Base-by-base conservation (phyloP, 768 basidiomycete species). In the Boletus rubescentipes region DNA sequence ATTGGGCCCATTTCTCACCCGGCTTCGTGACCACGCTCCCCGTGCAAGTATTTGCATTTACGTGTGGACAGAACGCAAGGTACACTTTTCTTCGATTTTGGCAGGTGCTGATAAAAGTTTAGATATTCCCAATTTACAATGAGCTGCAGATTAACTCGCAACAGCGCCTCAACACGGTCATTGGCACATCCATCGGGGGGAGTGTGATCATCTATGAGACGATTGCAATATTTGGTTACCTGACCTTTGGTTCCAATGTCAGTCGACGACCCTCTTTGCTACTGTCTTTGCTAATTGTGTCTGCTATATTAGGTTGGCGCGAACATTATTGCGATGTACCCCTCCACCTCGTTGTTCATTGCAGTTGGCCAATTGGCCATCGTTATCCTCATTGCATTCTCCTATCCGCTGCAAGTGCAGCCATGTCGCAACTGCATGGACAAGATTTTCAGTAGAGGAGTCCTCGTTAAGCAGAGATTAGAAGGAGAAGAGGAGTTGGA, bases 291-390 rank as follows among this genome's bases (percentile, higher is more conserved):
- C 52, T 61, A 10, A 67, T 38, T 6, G 4, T 40, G 21, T 16
- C 11, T 21, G 8, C 7, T 42, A 40, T 14, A 15, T 46, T 61
- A 91, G 85, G 93, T 98, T 59, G 87, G 89, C 31, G 83, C 88
- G 36, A 97, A 98, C 72, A 89, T 98, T 62, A 91, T 98, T 60
- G 92, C 91, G 21, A 97, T 96, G 91, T 93, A 93, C 65, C 90
- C 90, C 4, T 82, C 86, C 7, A 93, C 91, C 0, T 93, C 94
- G 35, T 73, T 95, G 38, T 93, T 97, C 72, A 89, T 99, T 60
- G 93, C 96, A 31, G 64, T 95, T 53, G 96, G 96, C 9, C 93
- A 97, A 64, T 73, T 96, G 10, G 97, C 95, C 11, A 97, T 99
- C 67, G 89, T 93, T 36, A 74, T 91, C 42, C 80, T 96, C 26